These are phyloP conservation scores for Ophiostoma novo-ulmi DNA, from an alignment of 2,329 filamentous ascomycete genomes.

Conservation along the genomic window DNA sequence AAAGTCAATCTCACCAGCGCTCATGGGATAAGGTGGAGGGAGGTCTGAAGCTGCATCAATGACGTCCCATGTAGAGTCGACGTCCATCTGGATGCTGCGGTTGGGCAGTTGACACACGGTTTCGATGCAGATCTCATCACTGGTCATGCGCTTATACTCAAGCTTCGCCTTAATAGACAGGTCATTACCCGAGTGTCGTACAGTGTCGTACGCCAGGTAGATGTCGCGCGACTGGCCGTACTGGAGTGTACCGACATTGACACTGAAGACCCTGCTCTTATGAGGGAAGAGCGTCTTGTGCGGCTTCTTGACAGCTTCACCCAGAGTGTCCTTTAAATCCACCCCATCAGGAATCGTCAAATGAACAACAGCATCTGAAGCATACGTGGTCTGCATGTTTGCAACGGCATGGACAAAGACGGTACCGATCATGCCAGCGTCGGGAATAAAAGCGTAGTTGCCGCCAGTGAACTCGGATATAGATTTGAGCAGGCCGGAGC, in stretches of 20 bases:
- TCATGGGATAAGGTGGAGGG: constrained; percentile 28
- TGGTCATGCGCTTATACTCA: constrained; percentile 33
- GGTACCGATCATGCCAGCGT: constrained; percentile 57
- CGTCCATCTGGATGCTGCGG: background rate
- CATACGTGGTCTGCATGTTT: constrained; percentile 56
- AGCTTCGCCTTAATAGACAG: background rate
- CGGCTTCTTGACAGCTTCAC: constrained; percentile 35
- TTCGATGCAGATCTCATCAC: constrained; percentile 35
- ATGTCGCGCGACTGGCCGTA: constrained; percentile 58
- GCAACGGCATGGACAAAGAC: constrained; percentile 59
- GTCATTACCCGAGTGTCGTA: background rate
- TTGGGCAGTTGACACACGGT: background rate
- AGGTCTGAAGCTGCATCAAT: background rate
- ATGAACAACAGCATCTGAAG: constrained; percentile 42
- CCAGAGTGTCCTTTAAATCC: constrained; percentile 39
- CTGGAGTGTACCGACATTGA: constrained; percentile 50
- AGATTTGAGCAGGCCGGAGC: constrained; percentile 53
- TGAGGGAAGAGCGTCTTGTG: background rate
- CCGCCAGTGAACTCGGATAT: constrained; percentile 54
- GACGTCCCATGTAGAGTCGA: background rate
- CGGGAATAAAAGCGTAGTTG: constrained; percentile 57
- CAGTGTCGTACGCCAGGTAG: constrained; percentile 37
- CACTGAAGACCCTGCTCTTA: constrained; percentile 31
- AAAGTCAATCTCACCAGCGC: constrained; percentile 41
- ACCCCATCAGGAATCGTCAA: constrained; percentile 39